Percentiles rank a stretch among this genome's conserved stretches.
These are phyloP conservation scores for Canna indica DNA, from an alignment of 176 grass and related monocot species.

Conservation along the genomic window DNA sequence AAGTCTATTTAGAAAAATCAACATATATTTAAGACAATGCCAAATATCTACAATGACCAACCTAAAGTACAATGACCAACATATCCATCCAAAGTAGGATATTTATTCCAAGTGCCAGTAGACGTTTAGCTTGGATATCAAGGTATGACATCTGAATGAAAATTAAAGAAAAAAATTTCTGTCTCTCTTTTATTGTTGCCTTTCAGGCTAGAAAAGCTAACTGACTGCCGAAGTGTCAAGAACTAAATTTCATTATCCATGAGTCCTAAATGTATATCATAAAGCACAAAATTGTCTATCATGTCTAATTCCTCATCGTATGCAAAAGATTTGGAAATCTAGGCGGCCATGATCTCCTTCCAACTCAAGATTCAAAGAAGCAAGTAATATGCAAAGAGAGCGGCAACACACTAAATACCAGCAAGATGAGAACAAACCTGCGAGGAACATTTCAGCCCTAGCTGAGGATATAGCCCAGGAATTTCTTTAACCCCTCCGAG, in stretches of 20 bases:
- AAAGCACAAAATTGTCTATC: background rate
- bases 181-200: background rate
- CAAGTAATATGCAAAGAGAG: background rate
- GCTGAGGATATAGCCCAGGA: conserved; percentile 23
- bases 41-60: no score
- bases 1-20: no score
- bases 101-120: background rate
- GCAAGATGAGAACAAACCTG: conserved; percentile 25
- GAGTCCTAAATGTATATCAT: background rate
- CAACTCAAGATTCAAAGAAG: background rate
- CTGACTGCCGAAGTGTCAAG: background rate
- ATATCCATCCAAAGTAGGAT: no score
- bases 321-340: background rate
- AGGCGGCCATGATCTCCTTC: background rate
- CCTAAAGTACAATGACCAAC: no score
- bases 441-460: conserved; percentile 62
- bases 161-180: background rate
- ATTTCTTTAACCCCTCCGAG: conserved; percentile 39
- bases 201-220: background rate
- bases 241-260: background rate
- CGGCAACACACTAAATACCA: background rate
- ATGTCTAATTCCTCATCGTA: background rate
- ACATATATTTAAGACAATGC: no score
- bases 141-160: background rate
- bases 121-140: background rate